Conservation (phyloP, 345 rosid genomes). For the Salix exigua region DNA sequence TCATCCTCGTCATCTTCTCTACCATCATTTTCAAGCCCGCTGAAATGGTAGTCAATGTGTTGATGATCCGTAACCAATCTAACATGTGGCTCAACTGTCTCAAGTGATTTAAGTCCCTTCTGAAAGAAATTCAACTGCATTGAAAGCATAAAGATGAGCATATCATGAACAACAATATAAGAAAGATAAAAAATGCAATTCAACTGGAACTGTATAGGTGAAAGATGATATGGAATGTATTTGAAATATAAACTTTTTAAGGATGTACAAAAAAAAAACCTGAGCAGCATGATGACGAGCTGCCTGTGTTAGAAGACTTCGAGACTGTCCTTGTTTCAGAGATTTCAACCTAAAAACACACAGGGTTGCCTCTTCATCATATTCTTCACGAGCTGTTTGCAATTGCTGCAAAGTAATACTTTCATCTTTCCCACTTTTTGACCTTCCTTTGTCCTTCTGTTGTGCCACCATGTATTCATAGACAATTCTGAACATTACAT, state of each 20-base stretch:
- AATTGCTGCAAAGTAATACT: constrained; percentile 47
- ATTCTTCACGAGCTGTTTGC: constrained; percentile 72
- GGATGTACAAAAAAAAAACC: constrained; percentile 39
- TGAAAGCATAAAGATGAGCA: constrained; percentile 14
- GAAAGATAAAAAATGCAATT: constrained; percentile 1
- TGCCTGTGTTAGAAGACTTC: constrained; percentile 91
- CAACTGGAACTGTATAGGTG: not conserved
- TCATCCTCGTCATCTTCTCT: constrained; percentile 53
- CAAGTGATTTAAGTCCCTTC: constrained; percentile 78
- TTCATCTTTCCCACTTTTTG: constrained; percentile 73
- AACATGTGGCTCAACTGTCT: constrained; percentile 68
- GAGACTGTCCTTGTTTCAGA: constrained; percentile 83
- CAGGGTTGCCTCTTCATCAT: constrained; percentile 73
- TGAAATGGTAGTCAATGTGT: constrained; percentile 80
- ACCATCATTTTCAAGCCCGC: constrained; percentile 62
- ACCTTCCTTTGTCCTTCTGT: constrained; percentile 76
- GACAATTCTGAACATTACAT: constrained; percentile 51
- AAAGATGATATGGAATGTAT: not conserved
- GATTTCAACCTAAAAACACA: constrained; percentile 89
- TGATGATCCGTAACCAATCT: constrained; percentile 63
- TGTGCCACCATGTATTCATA: constrained; percentile 71
- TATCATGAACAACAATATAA: constrained; percentile 5
- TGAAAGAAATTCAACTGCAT: constrained; percentile 78
- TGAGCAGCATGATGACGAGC: constrained; percentile 97
- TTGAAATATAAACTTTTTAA: not conserved